Conservation (phyloP, 139 green algal genomes). For the Picochlorum costavermella region DNA sequence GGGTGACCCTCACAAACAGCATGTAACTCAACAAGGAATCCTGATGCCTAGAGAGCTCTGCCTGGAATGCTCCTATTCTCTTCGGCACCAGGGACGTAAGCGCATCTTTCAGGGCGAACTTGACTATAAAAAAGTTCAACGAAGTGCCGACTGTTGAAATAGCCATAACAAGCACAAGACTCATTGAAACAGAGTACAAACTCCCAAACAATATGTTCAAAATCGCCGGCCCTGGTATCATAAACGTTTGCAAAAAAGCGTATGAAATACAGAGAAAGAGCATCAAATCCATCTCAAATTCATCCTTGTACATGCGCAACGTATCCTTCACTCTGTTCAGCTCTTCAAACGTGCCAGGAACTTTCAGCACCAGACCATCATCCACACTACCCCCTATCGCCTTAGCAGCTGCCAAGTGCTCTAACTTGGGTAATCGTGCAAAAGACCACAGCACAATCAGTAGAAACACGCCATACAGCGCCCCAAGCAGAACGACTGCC, state of each 20-base stretch:
- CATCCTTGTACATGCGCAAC: slow-evolving; percentile 29
- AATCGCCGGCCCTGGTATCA: slow-evolving; percentile 21
- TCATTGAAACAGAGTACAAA: slow-evolving; percentile 20
- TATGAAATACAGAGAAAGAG: slow-evolving; percentile 32
- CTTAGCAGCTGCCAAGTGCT: neutral
- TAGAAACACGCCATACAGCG: slow-evolving; percentile 15
- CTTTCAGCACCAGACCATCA: slow-evolving; percentile 4
- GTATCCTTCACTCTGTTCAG: slow-evolving; percentile 13
- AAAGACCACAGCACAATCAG: slow-evolving; percentile 11
- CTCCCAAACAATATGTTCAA: slow-evolving; percentile 29
- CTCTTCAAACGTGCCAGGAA: slow-evolving; percentile 22
- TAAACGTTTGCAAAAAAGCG: slow-evolving; percentile 40
- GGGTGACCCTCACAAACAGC: slow-evolving; percentile 56
- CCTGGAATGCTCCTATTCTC: slow-evolving; percentile 17
- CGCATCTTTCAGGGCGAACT: slow-evolving; percentile 19
- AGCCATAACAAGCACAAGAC: slow-evolving; percentile 3
- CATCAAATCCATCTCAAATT: slow-evolving; percentile 25
- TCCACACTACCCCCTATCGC: neutral
- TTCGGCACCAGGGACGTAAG: slow-evolving; percentile 16
- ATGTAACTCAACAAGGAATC: slow-evolving; percentile 60
- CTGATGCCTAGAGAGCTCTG: slow-evolving; percentile 28
- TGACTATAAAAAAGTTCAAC: slow-evolving; percentile 21
- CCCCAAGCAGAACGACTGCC: slow-evolving; percentile 1
- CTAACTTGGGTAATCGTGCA: slow-evolving; percentile 9
- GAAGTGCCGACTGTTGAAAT: slow-evolving; percentile 15